Evolutionary conservation across 2,329 filamentous ascomycete species (phyloP).

Genomic region (Dothistroma pini): DNA sequence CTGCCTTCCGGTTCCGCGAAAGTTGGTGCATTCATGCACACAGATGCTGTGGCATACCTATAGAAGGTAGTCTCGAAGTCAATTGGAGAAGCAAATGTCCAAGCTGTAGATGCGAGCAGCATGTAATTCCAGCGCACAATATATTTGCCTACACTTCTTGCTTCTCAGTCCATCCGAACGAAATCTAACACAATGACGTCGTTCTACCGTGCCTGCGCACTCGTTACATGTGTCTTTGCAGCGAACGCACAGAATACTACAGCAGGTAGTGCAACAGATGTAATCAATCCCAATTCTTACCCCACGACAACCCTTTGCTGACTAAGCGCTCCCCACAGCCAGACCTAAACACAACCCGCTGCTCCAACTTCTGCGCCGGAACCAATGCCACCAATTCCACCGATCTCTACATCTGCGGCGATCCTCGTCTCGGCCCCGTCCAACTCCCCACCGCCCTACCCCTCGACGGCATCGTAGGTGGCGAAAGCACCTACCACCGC

Average conservation of each 20-base stretch:
- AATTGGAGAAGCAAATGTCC: background rate
- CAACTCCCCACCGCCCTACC: constrained; percentile 4
- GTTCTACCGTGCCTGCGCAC: background rate
- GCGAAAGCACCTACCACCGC: constrained; percentile 13
- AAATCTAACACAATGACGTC: background rate
- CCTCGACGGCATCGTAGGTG: constrained; percentile 10
- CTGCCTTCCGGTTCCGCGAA: background rate
- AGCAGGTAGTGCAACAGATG: background rate
- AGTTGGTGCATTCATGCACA: too few relatives aligned
- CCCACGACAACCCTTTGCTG: background rate
- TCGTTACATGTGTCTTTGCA: background rate
- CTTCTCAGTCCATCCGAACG: background rate
- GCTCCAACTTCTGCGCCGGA: constrained; percentile 9
- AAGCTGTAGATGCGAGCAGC: background rate
- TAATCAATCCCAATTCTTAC: background rate
- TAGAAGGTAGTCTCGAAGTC: background rate
- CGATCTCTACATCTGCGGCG: constrained; percentile 9
- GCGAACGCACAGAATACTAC: background rate
- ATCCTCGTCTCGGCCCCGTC: constrained; percentile 9
- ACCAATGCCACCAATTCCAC: constrained; percentile 4
- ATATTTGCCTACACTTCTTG: background rate
- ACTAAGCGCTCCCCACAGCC: background rate
- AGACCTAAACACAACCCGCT: constrained; percentile 4
- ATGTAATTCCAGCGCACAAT: background rate
- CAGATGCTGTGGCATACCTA: background rate